phyloP scores from a whole-genome alignment of 306 rosid genomes.

The Comarum palustre region DNA sequence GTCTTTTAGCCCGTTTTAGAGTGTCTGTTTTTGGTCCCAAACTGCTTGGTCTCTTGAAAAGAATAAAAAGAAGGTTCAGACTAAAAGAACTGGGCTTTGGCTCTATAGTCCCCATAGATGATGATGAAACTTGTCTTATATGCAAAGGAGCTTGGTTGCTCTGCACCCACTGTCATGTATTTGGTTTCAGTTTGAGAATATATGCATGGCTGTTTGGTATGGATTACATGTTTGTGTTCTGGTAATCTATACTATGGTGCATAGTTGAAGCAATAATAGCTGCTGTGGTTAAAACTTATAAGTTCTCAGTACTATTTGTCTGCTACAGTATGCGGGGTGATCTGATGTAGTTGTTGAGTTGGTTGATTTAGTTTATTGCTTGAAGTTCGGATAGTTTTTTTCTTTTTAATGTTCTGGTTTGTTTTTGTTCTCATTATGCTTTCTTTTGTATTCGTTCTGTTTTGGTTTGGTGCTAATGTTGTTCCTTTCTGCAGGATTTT shows the following conservation, averaged over 20 bases:
- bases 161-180: neutral
- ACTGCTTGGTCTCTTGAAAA: neutral
- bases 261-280: neutral
- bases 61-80: neutral
- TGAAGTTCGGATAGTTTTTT: neutral
- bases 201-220: neutral
- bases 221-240: neutral
- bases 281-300: neutral
- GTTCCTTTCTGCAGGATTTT: constrained; percentile 30
- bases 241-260: neutral
- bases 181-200: neutral
- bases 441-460: neutral
- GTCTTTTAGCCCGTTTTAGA: neutral
- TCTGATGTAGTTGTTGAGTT: neutral
- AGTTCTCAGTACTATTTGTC: neutral
- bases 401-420: neutral
- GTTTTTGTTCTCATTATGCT: neutral
- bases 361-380: neutral
- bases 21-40: neutral
- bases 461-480: neutral
- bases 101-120: neutral
- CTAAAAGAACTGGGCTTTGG: neutral
- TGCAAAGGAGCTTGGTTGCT: neutral
- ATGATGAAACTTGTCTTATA: neutral
- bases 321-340: neutral